Evolutionary conservation across 805 yeast genomes (phyloP), one percentile per base, ranked within the genome.

Genomic region (Saccharomycopsis capsularis): DNA sequence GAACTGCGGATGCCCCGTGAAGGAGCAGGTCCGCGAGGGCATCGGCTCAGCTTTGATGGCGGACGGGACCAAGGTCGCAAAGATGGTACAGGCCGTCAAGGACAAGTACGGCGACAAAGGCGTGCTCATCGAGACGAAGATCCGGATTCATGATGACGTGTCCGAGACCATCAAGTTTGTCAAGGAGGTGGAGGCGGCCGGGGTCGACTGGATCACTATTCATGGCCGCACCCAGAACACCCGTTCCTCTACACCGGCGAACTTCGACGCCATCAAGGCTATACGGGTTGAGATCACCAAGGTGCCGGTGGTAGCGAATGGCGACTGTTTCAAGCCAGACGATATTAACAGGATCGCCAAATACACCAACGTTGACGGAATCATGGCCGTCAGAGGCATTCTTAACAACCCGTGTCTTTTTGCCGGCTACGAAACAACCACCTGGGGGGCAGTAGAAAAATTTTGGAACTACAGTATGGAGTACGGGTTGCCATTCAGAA

Each of bases 1-100:
- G 50, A 93, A 93, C 69, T 93, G 98, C 65, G 99, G 99, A 0
- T 93, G 99, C 67, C 99, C 99, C 1, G 89, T 93, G 45, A 84
- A 82, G 54, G 98, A 91, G 55, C 98, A 93, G 63, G 85, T 87
- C 13, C 73, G 95, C 40, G 96, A 89, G 63, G 99, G 98, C 22
- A 90, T 93, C 15, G 99, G 99, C 3, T 96, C 97, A 2, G 97
- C 97, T 0, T 71, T 93, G 49, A 90, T 93, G 86, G 71, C 81
- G 24, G 81, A 85, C 54, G 85, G 90, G 1, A 89, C 86, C 34
- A 68, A 81, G 44, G 93, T 93, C 3, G 78, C 90, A 1, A 71
- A 74, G 2, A 85, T 93, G 96, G 95, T 93, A 4, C 67, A 71
- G 40, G 87, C 89, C 1, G 95, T 88, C 24, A 90, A 90, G 60